Conservation (phyloP, 1,284 basidiomycete species). For the Trametes hirsuta region DNA sequence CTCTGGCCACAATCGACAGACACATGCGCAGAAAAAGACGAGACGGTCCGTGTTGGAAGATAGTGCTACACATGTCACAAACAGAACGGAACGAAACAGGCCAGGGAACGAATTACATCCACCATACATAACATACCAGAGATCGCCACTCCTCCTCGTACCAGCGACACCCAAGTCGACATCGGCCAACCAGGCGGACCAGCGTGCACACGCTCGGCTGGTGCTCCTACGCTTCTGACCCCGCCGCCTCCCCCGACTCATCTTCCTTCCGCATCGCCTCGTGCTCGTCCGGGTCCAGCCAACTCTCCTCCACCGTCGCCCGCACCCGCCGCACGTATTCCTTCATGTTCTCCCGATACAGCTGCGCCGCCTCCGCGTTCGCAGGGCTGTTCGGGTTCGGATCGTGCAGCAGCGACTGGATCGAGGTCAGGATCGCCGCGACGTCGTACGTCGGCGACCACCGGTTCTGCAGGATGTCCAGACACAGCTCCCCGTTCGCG, state of each 20-base stretch:
- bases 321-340: slow-evolving; percentile 94
- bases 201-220: neutral
- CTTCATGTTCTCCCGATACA: slow-evolving; percentile 98
- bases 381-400: slow-evolving; percentile 98
- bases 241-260: slow-evolving; percentile 1
- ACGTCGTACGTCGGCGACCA: slow-evolving; percentile 99
- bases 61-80: slow-evolving; percentile 11
- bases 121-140: slow-evolving; percentile 3
- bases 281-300: slow-evolving; percentile 83
- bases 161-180: neutral
- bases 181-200: too few species aligned
- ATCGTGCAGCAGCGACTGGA: slow-evolving; percentile 95
- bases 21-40: neutral
- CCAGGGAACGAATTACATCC: slow-evolving; percentile 3
- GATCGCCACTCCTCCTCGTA: neutral
- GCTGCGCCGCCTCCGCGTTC: slow-evolving; percentile 95
- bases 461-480: slow-evolving; percentile 97
- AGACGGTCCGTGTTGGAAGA: neutral
- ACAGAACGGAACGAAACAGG: neutral
- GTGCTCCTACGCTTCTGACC: neutral
- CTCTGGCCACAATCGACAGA: neutral
- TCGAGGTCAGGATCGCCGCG: slow-evolving; percentile 94
- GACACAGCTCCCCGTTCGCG: slow-evolving; percentile 95
- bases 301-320: slow-evolving; percentile 89
- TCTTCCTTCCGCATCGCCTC: slow-evolving; percentile 48